Conservation (phyloP, 345 rosid genomes). For the Turnera subulata region DNA sequence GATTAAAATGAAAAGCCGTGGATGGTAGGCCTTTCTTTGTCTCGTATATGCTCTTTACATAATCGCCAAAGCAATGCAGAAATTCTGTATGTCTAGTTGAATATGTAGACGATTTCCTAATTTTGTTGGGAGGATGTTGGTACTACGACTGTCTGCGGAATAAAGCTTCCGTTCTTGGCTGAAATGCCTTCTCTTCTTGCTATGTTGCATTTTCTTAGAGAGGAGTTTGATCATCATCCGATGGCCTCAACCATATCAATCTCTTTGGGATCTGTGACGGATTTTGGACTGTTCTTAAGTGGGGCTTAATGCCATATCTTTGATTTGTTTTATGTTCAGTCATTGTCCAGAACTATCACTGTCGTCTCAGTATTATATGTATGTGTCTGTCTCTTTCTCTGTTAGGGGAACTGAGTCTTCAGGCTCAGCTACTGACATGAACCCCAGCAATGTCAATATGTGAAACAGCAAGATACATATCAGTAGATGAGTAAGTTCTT, state of each 20-base stretch:
- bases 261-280: constrained; percentile 49
- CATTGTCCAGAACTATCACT: constrained; percentile 36
- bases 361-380: constrained; percentile 23
- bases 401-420: constrained; percentile 26
- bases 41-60: not conserved
- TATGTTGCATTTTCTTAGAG: too few relatives aligned
- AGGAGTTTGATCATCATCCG: too few relatives aligned
- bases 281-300: constrained; percentile 25
- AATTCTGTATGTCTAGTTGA: too few relatives aligned
- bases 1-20: constrained; percentile 6
- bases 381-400: constrained; percentile 16
- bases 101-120: too few relatives aligned
- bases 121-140: too few relatives aligned
- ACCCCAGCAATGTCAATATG: constrained; percentile 22
- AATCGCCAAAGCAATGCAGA: too few relatives aligned
- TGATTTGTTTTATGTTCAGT: constrained; percentile 46
- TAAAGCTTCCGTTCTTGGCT: not conserved
- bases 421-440: constrained; percentile 22
- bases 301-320: constrained; percentile 24
- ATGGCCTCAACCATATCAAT: constrained; percentile 11
- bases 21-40: not conserved
- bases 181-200: too few relatives aligned
- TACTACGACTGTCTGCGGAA: too few relatives aligned
- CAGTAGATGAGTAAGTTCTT: constrained; percentile 16
- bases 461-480: constrained; percentile 17